Base-by-base conservation (phyloP, 164 flowering plant genomes). In the Annona squamosa region DNA sequence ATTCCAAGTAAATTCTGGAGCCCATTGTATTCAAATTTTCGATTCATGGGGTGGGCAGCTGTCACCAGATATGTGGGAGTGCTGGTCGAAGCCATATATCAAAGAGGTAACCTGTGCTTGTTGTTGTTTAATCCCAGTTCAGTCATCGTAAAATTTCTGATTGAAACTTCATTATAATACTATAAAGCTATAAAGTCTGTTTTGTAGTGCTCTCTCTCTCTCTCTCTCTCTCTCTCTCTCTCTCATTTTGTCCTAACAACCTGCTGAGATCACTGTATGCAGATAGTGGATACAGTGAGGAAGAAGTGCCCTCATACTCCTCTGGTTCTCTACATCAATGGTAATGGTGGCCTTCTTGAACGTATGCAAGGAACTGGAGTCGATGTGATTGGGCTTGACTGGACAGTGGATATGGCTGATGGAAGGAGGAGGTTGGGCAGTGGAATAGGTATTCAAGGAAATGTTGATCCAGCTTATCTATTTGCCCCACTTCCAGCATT, bases 11-110 rank as follows among this genome's bases (percentile, higher is more conserved):
- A 81, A 90, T 45, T 82, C 97, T 74, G 99, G 99, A 59, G 99
- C 98, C 74, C 96, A 95, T 66, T 95, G 99, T 77, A 84, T 91
- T 68, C 99, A 92, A 79, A 95, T 95, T 68, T 95, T 95, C 85
- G 99, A 95, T 80, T 95, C 99, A 46, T 95, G 99, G 99, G 97
- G 97, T 76, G 98, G 99, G 41, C 98, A 92, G 79, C 80, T 92
- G 16, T 88, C 98, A 67, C 98, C 99, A n/a, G 74, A 86, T 77
- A 89, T 92, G 97, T 94, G 99, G 99, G 99, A 92, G 72, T 73
- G 18, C 26, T 95, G 99, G 99, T 95, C 99, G 68, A 91, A 87
- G 79, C 99, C 99, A 68, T 90, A 89, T 72, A 92, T 95, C 67
- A 71, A 77, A 73, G 88, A 95, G 97, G 99, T 90, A 81, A 80